Percentiles rank a stretch among this genome's conserved stretches.
These are phyloP conservation scores for Trichosporon sp. DNA, from an alignment of 1,284 basidiomycete genomes.

Conservation along the genomic window DNA sequence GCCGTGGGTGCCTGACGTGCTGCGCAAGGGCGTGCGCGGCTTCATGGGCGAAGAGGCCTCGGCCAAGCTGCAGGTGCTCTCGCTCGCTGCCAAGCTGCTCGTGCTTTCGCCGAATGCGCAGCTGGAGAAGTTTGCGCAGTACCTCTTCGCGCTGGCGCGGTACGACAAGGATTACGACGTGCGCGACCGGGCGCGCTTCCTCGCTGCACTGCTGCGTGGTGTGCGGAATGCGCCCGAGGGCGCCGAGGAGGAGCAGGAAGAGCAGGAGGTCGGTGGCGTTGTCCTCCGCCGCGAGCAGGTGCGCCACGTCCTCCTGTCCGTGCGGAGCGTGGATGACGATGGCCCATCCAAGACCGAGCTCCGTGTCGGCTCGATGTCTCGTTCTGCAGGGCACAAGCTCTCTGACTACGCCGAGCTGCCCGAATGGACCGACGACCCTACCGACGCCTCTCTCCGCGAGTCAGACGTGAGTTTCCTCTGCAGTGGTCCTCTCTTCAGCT, in stretches of 20 bases:
- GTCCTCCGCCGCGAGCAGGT: conserved; percentile 76
- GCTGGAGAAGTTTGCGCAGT: conserved; percentile 57
- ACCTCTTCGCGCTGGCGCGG: conserved; percentile 75
- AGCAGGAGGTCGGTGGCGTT: conserved; percentile 62
- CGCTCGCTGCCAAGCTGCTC: conserved; percentile 75
- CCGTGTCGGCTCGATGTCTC: conserved; percentile 41
- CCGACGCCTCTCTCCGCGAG: conserved; percentile 50
- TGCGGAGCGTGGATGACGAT: conserved; percentile 52
- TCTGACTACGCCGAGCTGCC: conserved; percentile 40
- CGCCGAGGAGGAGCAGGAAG: conserved; percentile 34
- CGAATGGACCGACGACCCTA: conserved; percentile 52
- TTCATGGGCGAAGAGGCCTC: conserved; percentile 62
- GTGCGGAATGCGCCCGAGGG: conserved; percentile 22
- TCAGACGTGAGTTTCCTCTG: conserved; percentile 39
- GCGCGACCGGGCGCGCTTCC: conserved; percentile 76
- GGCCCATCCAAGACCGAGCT: conserved; percentile 9
- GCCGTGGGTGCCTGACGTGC: conserved; percentile 76
- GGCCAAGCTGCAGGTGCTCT: conserved; percentile 73
- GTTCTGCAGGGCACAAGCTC: conserved; percentile 33
- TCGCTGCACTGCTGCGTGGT: conserved; percentile 65
- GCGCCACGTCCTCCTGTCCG: conserved; percentile 68
- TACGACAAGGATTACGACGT: conserved; percentile 85
- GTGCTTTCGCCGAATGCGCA: conserved; percentile 61
- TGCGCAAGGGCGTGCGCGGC: conserved; percentile 67
- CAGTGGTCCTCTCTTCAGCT: background rate